Percentiles rank a stretch among this genome's conserved stretches.
Evolutionary conservation across 1,284 basidiomycete genomes (phyloP).

Genomic region (Boletus semigastroideus): DNA sequence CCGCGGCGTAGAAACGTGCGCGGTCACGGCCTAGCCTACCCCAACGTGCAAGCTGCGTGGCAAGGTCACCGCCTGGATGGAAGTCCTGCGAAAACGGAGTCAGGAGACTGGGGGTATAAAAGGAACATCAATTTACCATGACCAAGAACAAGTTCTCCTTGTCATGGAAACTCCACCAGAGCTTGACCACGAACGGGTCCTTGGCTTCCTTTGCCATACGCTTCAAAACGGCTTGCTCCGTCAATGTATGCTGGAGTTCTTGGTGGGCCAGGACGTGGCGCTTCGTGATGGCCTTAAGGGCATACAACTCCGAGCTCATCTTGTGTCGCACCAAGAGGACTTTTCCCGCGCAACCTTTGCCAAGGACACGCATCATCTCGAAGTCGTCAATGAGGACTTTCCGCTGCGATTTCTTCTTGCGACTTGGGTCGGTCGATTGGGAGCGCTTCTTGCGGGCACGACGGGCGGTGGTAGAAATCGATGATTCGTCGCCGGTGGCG

Average conservation of each 20-base stretch:
- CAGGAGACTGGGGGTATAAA: constrained; percentile 18
- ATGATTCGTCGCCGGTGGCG: constrained; percentile 60
- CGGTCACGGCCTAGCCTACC: constrained; percentile 89
- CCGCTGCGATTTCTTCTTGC: constrained; percentile 55
- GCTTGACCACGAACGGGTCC: constrained; percentile 91
- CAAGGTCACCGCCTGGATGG: constrained; percentile 94
- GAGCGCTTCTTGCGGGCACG: constrained; percentile 56
- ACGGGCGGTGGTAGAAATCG: constrained; percentile 53
- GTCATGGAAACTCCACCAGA: constrained; percentile 97
- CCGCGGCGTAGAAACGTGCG: constrained; percentile 93
- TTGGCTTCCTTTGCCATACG: constrained; percentile 78
- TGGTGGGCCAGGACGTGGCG: constrained; percentile 93
- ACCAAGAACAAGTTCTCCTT: constrained; percentile 91
- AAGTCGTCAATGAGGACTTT: constrained; percentile 88
- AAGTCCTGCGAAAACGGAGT: constrained; percentile 63
- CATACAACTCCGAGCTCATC: constrained; percentile 70
- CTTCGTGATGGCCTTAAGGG: constrained; percentile 96
- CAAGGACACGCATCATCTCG: constrained; percentile 93
- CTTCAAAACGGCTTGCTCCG: constrained; percentile 91
- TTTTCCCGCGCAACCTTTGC: constrained; percentile 95
- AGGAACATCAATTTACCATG: constrained; percentile 53
- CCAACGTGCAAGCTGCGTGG: constrained; percentile 94
- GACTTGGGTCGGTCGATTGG: constrained; percentile 49
- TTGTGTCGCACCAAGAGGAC: constrained; percentile 86
- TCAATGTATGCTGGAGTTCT: constrained; percentile 92